phyloP scores from a whole-genome alignment of 2,329 filamentous ascomycete genomes.

The Calonectria henricotiae region DNA sequence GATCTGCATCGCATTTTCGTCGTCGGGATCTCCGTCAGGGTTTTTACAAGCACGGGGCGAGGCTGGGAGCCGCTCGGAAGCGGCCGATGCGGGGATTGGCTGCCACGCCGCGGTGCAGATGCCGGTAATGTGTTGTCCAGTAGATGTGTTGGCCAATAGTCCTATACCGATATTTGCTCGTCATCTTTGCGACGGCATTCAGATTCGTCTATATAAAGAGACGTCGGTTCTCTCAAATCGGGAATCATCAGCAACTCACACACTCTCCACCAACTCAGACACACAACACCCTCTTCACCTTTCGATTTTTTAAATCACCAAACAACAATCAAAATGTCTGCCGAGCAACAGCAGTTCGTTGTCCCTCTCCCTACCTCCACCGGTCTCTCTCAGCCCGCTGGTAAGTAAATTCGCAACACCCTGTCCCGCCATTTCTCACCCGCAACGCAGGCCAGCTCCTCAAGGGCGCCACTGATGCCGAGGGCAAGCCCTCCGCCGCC shows the following conservation, averaged over 20 bases:
- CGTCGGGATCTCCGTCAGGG: not conserved
- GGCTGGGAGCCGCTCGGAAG: not conserved
- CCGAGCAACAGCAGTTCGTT: slow-evolving; percentile 8
- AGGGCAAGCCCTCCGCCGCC: slow-evolving; percentile 5
- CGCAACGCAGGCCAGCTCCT: not conserved
- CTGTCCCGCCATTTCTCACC: not conserved
- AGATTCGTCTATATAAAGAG: not conserved
- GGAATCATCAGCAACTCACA: slow-evolving; percentile 4
- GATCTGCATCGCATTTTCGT: slow-evolving; percentile 7
- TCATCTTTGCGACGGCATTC: not conserved
- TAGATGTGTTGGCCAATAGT: not conserved
- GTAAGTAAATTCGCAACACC: not conserved
- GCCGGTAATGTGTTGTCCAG: slow-evolving; percentile 1
- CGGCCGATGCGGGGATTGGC: slow-evolving; percentile 5
- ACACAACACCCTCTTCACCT: not conserved
- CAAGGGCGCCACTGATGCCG: slow-evolving; percentile 1
- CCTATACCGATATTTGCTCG: not conserved
- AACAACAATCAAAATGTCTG: slow-evolving; percentile 10
- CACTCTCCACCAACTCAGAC: slow-evolving; percentile 5
- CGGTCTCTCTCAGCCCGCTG: slow-evolving; percentile 3
- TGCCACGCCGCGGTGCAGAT: slow-evolving; percentile 2
- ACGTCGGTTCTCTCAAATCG: not conserved
- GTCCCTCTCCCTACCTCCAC: slow-evolving; percentile 6
- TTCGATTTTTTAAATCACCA: slow-evolving; percentile 9
- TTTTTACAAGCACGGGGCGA: not conserved